Base-by-base conservation (phyloP, 2,329 filamentous ascomycete species). In the Phaeosphaeriaceae sp. region DNA sequence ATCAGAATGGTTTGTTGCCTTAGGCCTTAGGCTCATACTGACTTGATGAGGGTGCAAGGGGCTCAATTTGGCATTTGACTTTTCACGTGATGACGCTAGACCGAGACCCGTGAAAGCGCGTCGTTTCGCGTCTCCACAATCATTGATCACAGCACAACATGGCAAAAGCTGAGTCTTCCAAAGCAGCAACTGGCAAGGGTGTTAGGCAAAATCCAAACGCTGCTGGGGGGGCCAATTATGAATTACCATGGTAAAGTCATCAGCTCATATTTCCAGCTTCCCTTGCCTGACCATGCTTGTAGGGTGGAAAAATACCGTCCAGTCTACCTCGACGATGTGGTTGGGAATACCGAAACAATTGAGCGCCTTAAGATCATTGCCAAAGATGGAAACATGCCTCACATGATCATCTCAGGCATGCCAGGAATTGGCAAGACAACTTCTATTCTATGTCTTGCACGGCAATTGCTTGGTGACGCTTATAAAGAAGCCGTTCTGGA, bases 251-350 rank as follows among this genome's bases (percentile, higher is more conserved):
- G 89, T 91, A 78, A 50, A 48, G 30, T 72, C 33, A 15, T 42
- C 11, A 29, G 11, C 18, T 21, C 20, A 4, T 40, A 28, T 2
- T 17, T 9, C 36, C 38, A 40, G 29, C 38, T n/a, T 30, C 18
- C 20, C 29, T 18, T n/a, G 9, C 34, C 63, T 64, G 20, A 67
- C 57, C 15, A 15, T 7, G 9, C 16, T n/a, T 39, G 11, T 42
- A 97, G 93, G 94, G 94, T 99, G 53, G 94, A 99, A 77, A 99
- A 99, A 74, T 99, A 97, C 78, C 85, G 94, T 32, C 94, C 94
- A 1, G 83, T 96, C 44, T 95, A 95, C 75, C 86, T 99, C 23
- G 92, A 97, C 76, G 93, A 99, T 77, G 87, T 99, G 44, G 94
- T 99, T 46, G 94, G 94, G 68, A 99, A 99, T 75, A 96, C 90